Evolutionary conservation across 371 early-diverging fungal genomes (phyloP).

Genomic region (Thermomucor indicae-seudaticae): DNA sequence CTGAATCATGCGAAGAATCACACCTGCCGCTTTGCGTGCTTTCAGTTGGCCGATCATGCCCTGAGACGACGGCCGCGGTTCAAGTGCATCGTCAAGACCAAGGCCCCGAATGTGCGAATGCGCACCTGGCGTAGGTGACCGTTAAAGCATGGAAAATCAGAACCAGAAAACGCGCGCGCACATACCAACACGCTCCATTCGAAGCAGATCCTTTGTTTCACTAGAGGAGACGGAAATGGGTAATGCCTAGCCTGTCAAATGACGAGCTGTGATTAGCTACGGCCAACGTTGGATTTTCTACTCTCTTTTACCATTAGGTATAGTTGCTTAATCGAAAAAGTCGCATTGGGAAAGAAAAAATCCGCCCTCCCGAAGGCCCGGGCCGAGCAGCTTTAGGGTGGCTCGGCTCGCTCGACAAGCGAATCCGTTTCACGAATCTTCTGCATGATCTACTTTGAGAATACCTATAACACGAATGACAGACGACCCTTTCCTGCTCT

Average conservation of each 20-base stretch:
- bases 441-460: too few species aligned
- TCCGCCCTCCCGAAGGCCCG: too few species aligned
- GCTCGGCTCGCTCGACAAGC: too few species aligned
- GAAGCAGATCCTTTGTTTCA: slow-evolving; percentile 56
- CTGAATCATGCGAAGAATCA: slow-evolving; percentile 91
- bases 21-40: slow-evolving; percentile 95
- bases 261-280: too few species aligned
- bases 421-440: too few species aligned
- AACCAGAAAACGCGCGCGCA: not conserved
- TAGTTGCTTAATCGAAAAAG: too few species aligned
- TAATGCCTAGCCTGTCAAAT: slow-evolving; percentile 33
- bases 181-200: slow-evolving; percentile 69
- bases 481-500: too few species aligned
- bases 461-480: too few species aligned
- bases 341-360: too few species aligned
- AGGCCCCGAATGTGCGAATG: slow-evolving; percentile 97
- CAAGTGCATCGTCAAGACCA: slow-evolving; percentile 87
- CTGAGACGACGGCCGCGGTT: slow-evolving; percentile 81
- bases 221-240: slow-evolving; percentile 36
- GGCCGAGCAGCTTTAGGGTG: too few species aligned
- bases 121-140: slow-evolving; percentile 59
- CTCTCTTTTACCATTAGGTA: too few species aligned
- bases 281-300: too few species aligned
- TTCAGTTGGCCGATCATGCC: slow-evolving; percentile 98
- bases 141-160: not conserved